These are phyloP conservation scores for Syzygium malaccense DNA, from an alignment of 441 rosid species.

Conservation along the genomic window DNA sequence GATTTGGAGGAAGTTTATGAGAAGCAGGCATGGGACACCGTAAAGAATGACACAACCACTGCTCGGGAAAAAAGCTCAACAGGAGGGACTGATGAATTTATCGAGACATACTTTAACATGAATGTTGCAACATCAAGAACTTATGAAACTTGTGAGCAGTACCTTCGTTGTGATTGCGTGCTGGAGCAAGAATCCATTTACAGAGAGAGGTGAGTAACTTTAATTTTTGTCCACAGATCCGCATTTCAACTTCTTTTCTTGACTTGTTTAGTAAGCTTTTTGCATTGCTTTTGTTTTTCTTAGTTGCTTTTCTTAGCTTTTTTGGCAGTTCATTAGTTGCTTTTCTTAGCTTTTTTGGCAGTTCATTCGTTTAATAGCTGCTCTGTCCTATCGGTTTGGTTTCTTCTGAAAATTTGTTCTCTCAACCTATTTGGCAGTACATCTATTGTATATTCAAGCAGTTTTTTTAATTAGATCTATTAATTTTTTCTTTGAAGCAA, in stretches of 20 bases:
- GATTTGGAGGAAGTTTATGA: conserved; percentile 15
- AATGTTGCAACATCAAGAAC: conserved; percentile 48
- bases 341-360: not conserved
- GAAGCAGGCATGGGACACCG: conserved; percentile 6
- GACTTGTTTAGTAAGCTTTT: not conserved
- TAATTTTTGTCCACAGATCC: not conserved
- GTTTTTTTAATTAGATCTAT: not conserved
- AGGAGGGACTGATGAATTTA: conserved; percentile 30
- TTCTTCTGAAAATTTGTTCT: not conserved
- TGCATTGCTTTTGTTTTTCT: not conserved
- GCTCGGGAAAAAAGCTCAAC: conserved; percentile 21
- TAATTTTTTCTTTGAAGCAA: not conserved
- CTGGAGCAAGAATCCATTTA: conserved; percentile 54
- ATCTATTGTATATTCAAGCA: not conserved
- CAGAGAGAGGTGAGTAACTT: conserved; percentile 48
- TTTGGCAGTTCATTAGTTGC: not conserved
- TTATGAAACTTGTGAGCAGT: conserved; percentile 55
- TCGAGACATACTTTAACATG: conserved; percentile 50
- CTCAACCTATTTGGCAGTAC: not conserved
- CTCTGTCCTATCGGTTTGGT: not conserved
- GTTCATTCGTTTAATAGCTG: not conserved
- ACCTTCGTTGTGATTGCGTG: conserved; percentile 53
- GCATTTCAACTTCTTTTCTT: not conserved
- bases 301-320: not conserved
- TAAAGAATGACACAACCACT: conserved; percentile 9